phyloP scores from a whole-genome alignment of 352 stramenopile species.

The Phytophthora niederhauseri region DNA sequence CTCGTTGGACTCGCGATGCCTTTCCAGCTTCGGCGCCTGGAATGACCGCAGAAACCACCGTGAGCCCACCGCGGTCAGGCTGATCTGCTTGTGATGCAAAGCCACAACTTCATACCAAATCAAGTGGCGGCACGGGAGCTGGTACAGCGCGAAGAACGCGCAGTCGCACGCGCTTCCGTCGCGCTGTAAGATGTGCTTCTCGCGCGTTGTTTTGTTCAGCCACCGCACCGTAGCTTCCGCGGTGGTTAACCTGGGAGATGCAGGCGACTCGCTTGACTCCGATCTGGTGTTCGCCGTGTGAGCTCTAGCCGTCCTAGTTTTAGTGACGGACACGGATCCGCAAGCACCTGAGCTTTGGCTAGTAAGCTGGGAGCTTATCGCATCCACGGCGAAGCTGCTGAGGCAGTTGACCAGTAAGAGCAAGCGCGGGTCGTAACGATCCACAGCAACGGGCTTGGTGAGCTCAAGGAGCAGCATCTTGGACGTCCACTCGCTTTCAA shows the following conservation, averaged over 20 bases:
- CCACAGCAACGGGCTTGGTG: constrained; percentile 68
- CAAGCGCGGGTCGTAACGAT: constrained; percentile 58
- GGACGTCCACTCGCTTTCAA: constrained; percentile 73
- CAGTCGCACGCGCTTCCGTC: constrained; percentile 71
- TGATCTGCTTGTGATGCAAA: constrained; percentile 69
- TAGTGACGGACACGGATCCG: constrained; percentile 43
- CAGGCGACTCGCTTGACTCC: constrained; percentile 14
- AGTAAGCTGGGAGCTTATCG: constrained; percentile 67
- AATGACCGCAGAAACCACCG: constrained; percentile 78
- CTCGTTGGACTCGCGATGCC: constrained; percentile 73
- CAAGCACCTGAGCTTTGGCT: constrained; percentile 41
- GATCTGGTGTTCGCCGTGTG: constrained; percentile 1
- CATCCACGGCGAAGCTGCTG: constrained; percentile 63
- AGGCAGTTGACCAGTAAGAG: constrained; percentile 78
- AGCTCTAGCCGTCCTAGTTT: constrained; percentile 18
- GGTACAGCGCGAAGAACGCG: constrained; percentile 69
- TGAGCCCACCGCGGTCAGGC: constrained; percentile 57
- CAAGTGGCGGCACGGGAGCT: constrained; percentile 71
- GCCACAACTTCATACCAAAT: constrained; percentile 78
- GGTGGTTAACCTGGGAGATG: constrained; percentile 13
- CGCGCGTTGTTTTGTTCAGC: constrained; percentile 61
- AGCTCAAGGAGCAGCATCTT: constrained; percentile 81
- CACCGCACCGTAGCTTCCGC: constrained; percentile 48
- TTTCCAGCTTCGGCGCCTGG: constrained; percentile 61
- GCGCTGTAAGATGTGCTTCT: constrained; percentile 61